A percentile compares a stretch with the other conserved stretches of the same genome.
phyloP scores from a whole-genome alignment of 495 filamentous ascomycete genomes.

The Aspergillus homomorphus region DNA sequence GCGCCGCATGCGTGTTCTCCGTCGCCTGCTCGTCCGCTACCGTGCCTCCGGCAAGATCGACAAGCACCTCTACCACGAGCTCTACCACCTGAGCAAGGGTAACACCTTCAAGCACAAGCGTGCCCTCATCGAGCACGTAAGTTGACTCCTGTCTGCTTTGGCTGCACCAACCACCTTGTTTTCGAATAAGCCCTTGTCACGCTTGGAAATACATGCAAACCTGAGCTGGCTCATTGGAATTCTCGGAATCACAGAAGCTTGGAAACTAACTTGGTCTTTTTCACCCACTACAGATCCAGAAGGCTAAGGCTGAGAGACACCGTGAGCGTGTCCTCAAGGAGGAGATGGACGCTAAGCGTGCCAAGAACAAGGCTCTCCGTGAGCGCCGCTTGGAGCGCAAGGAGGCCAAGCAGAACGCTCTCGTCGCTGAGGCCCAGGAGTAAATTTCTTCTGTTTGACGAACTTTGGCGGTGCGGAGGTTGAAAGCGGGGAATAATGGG shows the following conservation, averaged over 20 bases:
- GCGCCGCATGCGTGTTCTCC: constrained; percentile 98
- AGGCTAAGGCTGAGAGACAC: constrained; percentile 97
- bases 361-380: constrained; percentile 98
- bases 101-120: constrained; percentile 99
- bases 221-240: not conserved
- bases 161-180: not conserved
- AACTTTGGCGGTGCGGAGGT: constrained; percentile 45
- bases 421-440: constrained; percentile 73
- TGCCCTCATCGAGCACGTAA: constrained; percentile 97
- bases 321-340: constrained; percentile 94
- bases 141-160: constrained; percentile 36
- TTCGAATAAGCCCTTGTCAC: not conserved
- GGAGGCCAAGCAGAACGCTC: constrained; percentile 80
- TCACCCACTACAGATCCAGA: constrained; percentile 78
- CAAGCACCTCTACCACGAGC: constrained; percentile 99
- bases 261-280: constrained; percentile 27
- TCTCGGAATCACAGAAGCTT: constrained; percentile 1
- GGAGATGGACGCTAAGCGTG: constrained; percentile 99
- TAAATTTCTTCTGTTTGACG: constrained; percentile 41
- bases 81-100: constrained; percentile 99
- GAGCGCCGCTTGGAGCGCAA: constrained; percentile 91
- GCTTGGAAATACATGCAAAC: not conserved
- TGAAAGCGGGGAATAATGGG: constrained; percentile 28
- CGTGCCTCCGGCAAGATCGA: constrained; percentile 99
- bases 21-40: constrained; percentile 98